Evolutionary conservation across 305 asterid species (phyloP), one percentile per base, ranked within the genome.

Genomic region (Fraxinus sp.): DNA sequence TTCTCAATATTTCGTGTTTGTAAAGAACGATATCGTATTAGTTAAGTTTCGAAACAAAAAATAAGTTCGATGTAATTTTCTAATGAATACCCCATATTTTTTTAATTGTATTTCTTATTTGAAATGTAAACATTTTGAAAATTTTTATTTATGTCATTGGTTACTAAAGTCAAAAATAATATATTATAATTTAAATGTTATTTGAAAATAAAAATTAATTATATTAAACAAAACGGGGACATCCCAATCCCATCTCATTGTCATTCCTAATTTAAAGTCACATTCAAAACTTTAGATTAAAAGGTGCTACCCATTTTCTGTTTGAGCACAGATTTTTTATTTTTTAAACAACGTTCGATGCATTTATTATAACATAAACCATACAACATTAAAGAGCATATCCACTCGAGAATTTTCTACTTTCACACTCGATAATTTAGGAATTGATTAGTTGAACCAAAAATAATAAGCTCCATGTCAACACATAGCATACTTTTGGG

Each of bases 401-500:
- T 28, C 7, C 28, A n/a, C 39, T 68, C 74, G 20, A 68, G 2
- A 62, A 62, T 18, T 22, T 20, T 62, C 28, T 62, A 62, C 16
- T 18, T 18, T 7, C 28, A 57, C 68, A 20, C 68, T n/a, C 28
- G 2, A 5, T 3, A 35, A 49, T 62, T 9, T 18, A 68, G 68
- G 26, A 16, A 62, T 18, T 20, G 14, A 55, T 90, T 68, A 94
- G 88, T 68, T 68, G 74, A 68, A 68, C 2, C 36, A 68, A 5
- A 68, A 28, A 22, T 22, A 59, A 33, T 10, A 11, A 68, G 5
- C 16, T 26, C 30, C n/a, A 11, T 30, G 16, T 68, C 74, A 68
- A 68, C 83, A 86, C 97, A 90, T 94, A 78, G 97, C 98, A 81
- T 93, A 94, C 84, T 94, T 94, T 36, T 91, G 94, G 36, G 98